Evolutionary conservation across 176 grass and related monocot genomes (phyloP).

Genomic region (Triticum monococcum): DNA sequence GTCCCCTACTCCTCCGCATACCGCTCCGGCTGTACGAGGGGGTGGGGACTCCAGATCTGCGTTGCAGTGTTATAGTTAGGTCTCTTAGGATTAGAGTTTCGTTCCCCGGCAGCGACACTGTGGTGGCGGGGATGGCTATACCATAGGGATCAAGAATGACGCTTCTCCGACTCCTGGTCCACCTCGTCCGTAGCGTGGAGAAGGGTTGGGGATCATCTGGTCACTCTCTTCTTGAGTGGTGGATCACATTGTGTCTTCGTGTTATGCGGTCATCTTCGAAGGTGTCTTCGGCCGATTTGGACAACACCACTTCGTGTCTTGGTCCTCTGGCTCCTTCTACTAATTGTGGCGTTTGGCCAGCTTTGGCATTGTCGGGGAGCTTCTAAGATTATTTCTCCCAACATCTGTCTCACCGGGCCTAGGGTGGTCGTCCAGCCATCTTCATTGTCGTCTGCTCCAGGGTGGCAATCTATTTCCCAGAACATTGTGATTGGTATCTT

Average conservation of each 20-base stretch:
- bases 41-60: too few relatives aligned
- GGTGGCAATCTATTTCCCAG: background rate
- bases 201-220: background rate
- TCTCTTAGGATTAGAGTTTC: too few relatives aligned
- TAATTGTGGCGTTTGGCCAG: accelerated
- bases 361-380: background rate
- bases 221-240: background rate
- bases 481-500: background rate
- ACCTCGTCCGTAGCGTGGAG: background rate
- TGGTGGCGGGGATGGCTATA: background rate
- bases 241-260: background rate
- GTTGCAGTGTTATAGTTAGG: too few relatives aligned
- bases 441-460: background rate
- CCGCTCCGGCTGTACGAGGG: too few relatives aligned
- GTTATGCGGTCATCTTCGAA: background rate
- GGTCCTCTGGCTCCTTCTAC: background rate
- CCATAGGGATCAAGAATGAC: background rate
- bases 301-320: background rate
- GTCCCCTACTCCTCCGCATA: too few relatives aligned
- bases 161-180: background rate
- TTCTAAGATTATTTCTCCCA: background rate
- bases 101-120: background rate
- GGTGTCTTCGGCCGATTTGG: too few relatives aligned
- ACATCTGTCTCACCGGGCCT: background rate
- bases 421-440: background rate